Evolutionary conservation across 192 early-diverging fungal genomes (phyloP).

Genomic region (Coemansia erecta): DNA sequence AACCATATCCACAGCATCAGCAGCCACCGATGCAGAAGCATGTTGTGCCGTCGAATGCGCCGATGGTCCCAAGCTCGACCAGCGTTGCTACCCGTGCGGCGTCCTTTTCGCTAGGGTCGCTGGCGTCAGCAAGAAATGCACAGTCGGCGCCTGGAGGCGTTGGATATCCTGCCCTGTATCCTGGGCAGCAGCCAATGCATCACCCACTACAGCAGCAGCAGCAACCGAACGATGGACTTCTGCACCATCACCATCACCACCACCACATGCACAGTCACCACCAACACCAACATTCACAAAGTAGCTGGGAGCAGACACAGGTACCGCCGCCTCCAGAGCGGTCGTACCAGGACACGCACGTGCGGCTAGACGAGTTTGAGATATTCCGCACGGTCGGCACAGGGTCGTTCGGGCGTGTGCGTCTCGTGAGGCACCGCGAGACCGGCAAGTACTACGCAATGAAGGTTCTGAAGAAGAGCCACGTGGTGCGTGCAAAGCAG

Average conservation of each 20-base stretch:
- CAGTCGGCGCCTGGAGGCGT: not conserved
- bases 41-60: conserved; percentile 47
- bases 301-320: not conserved
- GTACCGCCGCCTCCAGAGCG: conserved; percentile 11
- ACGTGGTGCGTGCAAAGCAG: conserved; percentile 93
- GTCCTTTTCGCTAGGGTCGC: conserved; percentile 39
- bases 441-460: conserved; percentile 91
- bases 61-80: conserved; percentile 24
- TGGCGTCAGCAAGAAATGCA: conserved; percentile 1
- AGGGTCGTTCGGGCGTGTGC: conserved; percentile 95
- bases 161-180: not conserved
- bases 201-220: conserved; percentile 12
- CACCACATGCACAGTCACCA: conserved; percentile 15
- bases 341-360: conserved; percentile 39
- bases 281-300: conserved; percentile 1
- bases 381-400: conserved; percentile 90
- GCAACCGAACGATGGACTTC: conserved; percentile 5
- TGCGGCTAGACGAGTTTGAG: conserved; percentile 75
- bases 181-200: conserved; percentile 13
- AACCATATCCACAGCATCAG: not conserved
- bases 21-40: conserved; percentile 25
- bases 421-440: conserved; percentile 76
- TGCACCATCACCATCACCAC: conserved; percentile 5
- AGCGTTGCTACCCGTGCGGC: conserved; percentile 47
- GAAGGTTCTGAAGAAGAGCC: conserved; percentile 92